phyloP scores from a whole-genome alignment of 495 filamentous ascomycete species.

The Hamigera avellanea region DNA sequence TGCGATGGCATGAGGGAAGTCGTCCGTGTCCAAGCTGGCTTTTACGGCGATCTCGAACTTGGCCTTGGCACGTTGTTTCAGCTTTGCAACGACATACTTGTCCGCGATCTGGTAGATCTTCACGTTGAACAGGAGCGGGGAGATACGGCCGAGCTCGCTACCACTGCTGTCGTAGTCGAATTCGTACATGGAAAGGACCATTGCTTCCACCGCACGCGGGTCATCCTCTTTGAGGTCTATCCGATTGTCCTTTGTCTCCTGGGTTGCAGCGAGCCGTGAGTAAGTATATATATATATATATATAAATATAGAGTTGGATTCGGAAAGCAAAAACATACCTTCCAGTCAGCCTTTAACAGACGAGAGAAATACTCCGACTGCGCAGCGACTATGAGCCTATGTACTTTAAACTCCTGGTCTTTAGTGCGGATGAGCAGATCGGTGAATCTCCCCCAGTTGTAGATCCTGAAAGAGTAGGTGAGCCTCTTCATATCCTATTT shows the following conservation, averaged over 20 bases:
- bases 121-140: slow-evolving; percentile 17
- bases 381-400: background rate
- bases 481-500: no score
- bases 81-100: slow-evolving; percentile 23
- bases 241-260: slow-evolving; percentile 11
- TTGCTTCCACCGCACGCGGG: slow-evolving; percentile 19
- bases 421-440: background rate
- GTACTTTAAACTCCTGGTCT: background rate
- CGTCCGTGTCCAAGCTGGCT: slow-evolving; percentile 10
- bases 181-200: slow-evolving; percentile 24
- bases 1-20: slow-evolving; percentile 19
- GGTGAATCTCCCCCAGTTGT: slow-evolving; percentile 2
- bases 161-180: slow-evolving; percentile 13
- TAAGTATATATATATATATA: no score
- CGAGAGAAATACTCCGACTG: slow-evolving; percentile 24
- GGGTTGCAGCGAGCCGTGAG: background rate
- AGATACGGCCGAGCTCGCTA: slow-evolving; percentile 8
- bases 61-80: slow-evolving; percentile 20
- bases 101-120: slow-evolving; percentile 32
- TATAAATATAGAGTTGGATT: slow-evolving; percentile 1
- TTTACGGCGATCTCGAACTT: slow-evolving; percentile 19
- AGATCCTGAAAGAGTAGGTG: no score
- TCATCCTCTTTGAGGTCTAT: slow-evolving; percentile 16
- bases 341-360: slow-evolving; percentile 19
- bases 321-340: slow-evolving; percentile 9